A percentile compares a stretch with the other conserved stretches of the same genome.
Conservation (phyloP, 2,329 filamentous ascomycete species). For the Clonostachys solani region DNA sequence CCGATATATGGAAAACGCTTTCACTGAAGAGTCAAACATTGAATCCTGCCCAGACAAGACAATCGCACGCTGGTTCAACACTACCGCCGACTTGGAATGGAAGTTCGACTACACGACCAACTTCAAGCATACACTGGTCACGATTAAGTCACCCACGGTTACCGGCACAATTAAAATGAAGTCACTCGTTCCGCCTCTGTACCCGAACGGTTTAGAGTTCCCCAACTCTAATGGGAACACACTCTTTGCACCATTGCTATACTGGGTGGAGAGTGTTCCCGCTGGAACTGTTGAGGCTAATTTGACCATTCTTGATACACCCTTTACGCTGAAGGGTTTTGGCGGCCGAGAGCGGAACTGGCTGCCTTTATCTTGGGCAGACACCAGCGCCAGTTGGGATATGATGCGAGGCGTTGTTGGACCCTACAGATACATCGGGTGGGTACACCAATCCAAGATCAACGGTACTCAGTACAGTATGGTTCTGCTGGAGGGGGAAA, state of each 20-base stretch:
- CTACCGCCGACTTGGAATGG: not conserved
- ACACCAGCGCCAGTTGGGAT: conserved; percentile 7
- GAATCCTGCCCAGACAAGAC: not conserved
- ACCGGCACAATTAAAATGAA: not conserved
- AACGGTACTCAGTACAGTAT: not conserved
- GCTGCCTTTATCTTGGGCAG: conserved; percentile 7
- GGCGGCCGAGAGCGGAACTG: conserved; percentile 8
- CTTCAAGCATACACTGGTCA: not conserved
- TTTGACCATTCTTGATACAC: conserved; percentile 4
- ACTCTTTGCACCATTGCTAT: not conserved
- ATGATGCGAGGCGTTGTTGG: conserved; percentile 6
- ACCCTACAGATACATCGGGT: conserved; percentile 7
- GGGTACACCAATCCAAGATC: conserved; percentile 5
- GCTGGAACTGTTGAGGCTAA: not conserved
- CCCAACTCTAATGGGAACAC: not conserved
- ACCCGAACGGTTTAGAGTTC: not conserved
- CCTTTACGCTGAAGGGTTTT: conserved; percentile 4
- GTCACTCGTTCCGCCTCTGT: not conserved
- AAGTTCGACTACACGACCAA: not conserved
- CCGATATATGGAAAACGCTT: not conserved
- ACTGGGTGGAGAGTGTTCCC: not conserved
- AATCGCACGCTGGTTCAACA: not conserved
- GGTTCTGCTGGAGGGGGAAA: not conserved
- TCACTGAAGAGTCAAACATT: conserved; percentile 3
- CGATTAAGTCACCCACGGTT: not conserved